Conservation (phyloP, 306 rosid species). For the Macrotyloma uniflorum region DNA sequence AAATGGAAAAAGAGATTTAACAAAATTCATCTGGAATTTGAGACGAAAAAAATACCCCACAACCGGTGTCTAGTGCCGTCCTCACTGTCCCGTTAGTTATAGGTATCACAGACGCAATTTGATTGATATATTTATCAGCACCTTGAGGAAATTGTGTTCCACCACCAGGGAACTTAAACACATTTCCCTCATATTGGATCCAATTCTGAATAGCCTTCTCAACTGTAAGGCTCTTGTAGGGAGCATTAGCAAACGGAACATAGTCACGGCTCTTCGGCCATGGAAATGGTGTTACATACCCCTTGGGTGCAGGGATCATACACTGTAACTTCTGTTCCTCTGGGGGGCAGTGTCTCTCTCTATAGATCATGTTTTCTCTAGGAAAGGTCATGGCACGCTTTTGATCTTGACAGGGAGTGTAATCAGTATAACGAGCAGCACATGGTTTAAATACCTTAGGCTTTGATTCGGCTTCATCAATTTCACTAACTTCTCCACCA, state of each 20-base stretch:
- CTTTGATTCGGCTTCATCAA: conserved; percentile 45
- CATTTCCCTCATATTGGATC: conserved; percentile 90
- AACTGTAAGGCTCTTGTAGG: conserved; percentile 87
- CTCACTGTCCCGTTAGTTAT: conserved; percentile 78
- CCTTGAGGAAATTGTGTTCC: conserved; percentile 96
- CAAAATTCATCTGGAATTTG: conserved; percentile 11
- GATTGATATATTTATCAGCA: conserved; percentile 83
- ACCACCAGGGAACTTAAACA: conserved; percentile 84
- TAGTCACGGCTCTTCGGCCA: conserved; percentile 95
- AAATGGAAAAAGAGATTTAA: neutral
- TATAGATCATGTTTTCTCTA: conserved; percentile 71
- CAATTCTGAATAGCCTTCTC: conserved; percentile 96
- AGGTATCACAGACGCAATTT: conserved; percentile 81
- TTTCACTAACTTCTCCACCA: conserved; percentile 44
- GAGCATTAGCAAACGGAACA: conserved; percentile 90
- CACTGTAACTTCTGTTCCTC: conserved; percentile 77
- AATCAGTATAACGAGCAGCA: conserved; percentile 57
- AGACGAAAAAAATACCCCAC: conserved; percentile 68
- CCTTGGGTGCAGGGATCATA: conserved; percentile 86
- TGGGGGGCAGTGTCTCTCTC: conserved; percentile 84
- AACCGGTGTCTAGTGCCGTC: conserved; percentile 86
- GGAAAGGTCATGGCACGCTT: conserved; percentile 90
- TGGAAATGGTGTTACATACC: conserved; percentile 87
- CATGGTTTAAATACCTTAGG: conserved; percentile 62
- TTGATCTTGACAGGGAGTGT: conserved; percentile 92